Percentiles rank a stretch among this genome's conserved stretches.
Conservation (phyloP, 768 basidiomycete genomes). For the Kwoniella dejecticola region DNA sequence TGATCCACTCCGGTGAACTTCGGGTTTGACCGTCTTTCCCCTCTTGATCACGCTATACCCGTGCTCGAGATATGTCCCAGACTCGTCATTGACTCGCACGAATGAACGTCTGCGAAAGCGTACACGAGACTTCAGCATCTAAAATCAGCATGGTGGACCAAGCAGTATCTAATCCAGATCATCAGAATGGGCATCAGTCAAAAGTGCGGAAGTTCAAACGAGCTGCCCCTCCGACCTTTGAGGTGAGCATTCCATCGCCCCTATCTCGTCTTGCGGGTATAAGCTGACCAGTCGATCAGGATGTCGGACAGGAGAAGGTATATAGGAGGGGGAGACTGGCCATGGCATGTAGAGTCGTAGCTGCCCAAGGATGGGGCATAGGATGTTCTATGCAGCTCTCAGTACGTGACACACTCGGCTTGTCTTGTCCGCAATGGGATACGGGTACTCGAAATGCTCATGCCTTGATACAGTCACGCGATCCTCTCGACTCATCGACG, state of each 20-base stretch:
- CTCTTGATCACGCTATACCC: too few relatives aligned
- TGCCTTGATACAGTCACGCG: constrained; percentile 9
- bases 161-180: constrained; percentile 4
- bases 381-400: constrained; percentile 18
- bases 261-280: too few relatives aligned
- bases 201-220: constrained; percentile 12
- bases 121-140: too few relatives aligned
- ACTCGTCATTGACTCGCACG: too few relatives aligned
- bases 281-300: constrained; percentile 4
- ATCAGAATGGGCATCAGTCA: not conserved
- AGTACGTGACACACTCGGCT: too few relatives aligned
- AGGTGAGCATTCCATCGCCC: too few relatives aligned
- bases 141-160: constrained; percentile 1
- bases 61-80: too few relatives aligned
- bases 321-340: constrained; percentile 14
- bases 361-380: constrained; percentile 16
- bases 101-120: too few relatives aligned
- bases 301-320: constrained; percentile 1
- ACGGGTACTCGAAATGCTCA: too few relatives aligned
- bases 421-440: too few relatives aligned
- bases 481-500: constrained; percentile 8
- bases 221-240: constrained; percentile 11
- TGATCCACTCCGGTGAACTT: too few relatives aligned
- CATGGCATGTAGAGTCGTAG: constrained; percentile 18
- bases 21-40: too few relatives aligned